These are phyloP conservation scores for Babesia divergens DNA, from an alignment of 169 alveolate genomes.

Conservation along the genomic window DNA sequence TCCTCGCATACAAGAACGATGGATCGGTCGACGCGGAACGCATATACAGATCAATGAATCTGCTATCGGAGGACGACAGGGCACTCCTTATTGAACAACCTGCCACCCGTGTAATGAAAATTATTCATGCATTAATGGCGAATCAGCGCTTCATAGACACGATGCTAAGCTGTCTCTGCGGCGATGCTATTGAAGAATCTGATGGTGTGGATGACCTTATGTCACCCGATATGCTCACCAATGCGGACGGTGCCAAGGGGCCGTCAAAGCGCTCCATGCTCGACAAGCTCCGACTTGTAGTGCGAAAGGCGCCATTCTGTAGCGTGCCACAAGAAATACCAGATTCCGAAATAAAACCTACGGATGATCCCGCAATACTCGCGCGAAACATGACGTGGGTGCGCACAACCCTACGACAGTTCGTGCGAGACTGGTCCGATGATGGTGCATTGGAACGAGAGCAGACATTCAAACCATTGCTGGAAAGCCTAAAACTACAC, in stretches of 20 bases:
- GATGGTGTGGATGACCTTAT: slow-evolving; percentile 21
- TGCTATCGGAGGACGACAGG: slow-evolving; percentile 55
- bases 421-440: slow-evolving; percentile 93
- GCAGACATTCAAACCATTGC: slow-evolving; percentile 87
- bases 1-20: slow-evolving; percentile 52
- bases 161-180: slow-evolving; percentile 32
- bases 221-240: not conserved
- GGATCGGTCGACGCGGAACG: slow-evolving; percentile 55
- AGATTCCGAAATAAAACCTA: slow-evolving; percentile 56
- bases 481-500: slow-evolving; percentile 79
- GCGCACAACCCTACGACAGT: slow-evolving; percentile 90
- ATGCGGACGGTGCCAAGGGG: not conserved
- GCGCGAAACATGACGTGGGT: slow-evolving; percentile 65
- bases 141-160: slow-evolving; percentile 43
- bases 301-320: slow-evolving; percentile 46
- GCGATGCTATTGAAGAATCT: not conserved
- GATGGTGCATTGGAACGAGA: slow-evolving; percentile 94
- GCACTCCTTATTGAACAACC: slow-evolving; percentile 55
- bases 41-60: slow-evolving; percentile 48
- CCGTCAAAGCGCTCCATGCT: not conserved
- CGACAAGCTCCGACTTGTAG: slow-evolving; percentile 18
- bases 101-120: slow-evolving; percentile 37
- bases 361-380: slow-evolving; percentile 41
- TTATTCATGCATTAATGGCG: slow-evolving; percentile 25
- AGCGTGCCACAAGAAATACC: slow-evolving; percentile 29